These are phyloP conservation scores for Euphorbia tirucalli DNA, from an alignment of 345 rosid genomes.

Conservation along the genomic window DNA sequence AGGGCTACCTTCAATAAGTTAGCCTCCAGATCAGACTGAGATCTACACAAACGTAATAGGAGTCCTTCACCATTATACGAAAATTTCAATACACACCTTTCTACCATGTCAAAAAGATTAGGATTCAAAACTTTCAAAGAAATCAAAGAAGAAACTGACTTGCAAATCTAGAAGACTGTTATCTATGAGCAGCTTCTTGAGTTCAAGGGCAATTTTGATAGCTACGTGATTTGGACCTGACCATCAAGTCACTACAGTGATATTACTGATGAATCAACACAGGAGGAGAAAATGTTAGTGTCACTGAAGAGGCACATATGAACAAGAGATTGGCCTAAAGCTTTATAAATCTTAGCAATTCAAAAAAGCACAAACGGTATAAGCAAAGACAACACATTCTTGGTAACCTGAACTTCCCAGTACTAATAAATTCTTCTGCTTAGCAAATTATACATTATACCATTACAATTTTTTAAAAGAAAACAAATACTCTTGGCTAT, in stretches of 20 bases:
- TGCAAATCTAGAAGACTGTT: slow-evolving; percentile 98
- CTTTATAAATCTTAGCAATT: not conserved
- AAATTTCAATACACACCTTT: not conserved
- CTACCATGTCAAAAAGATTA: not conserved
- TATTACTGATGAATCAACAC: not conserved
- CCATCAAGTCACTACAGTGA: slow-evolving; percentile 6
- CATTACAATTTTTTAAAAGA: not conserved
- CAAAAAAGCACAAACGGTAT: not conserved
- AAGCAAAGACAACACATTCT: not conserved
- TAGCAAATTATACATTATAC: not conserved
- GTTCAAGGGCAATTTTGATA: slow-evolving; percentile 87
- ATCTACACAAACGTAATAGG: slow-evolving; percentile 45
- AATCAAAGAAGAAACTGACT: not conserved
- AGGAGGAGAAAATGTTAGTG: not conserved
- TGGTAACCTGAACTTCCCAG: not conserved
- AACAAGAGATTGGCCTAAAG: not conserved
- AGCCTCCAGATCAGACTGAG: slow-evolving; percentile 89
- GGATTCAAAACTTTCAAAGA: not conserved
- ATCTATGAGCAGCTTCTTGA: slow-evolving; percentile 95
- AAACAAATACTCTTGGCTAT: not conserved
- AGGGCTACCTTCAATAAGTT: slow-evolving; percentile 73
- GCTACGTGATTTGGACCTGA: slow-evolving; percentile 98
- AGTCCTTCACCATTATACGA: not conserved
- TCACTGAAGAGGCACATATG: not conserved
- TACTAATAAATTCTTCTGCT: not conserved